Base-by-base conservation (phyloP, 2,329 filamentous ascomycete genomes). In the Myriosclerotinia duriaeana region DNA sequence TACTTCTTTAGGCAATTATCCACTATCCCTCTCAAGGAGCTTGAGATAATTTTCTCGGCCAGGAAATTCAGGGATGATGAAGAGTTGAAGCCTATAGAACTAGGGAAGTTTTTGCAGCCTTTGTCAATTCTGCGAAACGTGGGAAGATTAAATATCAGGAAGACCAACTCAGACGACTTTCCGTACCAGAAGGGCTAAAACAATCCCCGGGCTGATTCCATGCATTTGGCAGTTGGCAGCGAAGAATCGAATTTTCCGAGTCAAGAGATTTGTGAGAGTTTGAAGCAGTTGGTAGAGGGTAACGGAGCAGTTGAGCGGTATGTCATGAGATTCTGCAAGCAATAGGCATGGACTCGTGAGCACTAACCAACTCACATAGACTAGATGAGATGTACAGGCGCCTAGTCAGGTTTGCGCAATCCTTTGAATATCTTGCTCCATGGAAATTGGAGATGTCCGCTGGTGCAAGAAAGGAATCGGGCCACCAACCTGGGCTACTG, bases 341-440 rank as follows among this genome's bases (percentile, higher is more conserved):
- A 1, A 14, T 56, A 6, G 8, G 12, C 17, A 44, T 20, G 5
- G 30, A 34, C 30, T 34, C 30, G 2, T 0, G 8, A 30, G 22
- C 7, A 42, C 26, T 12, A 12, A 34, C 54, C 30, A 44, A 58
- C 22, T 6, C 9, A 14, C 3, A 14, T n/a, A 58, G 55, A 2
- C 6, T 44, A n/a, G 44, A 40, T 30, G 40, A 58, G 12, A 44
- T 58, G 22, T 15, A 58, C 54, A 30, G 3, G 6, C 2, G 30
- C 2, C 9, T 44, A 11, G 15, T 58, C 17, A n/a, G 5, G 1
- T 44, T 58, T 58, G 22, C 26, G 12, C 22, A 15, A 1, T n/a
- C 55, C 4, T 44, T 58, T 22, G 55, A 58, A n/a, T 44, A 44
- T 3, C 20, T 58, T 44, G 22, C 55, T n/a, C 55, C 55, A 44